phyloP scores from a whole-genome alignment of 257 asterid species.

The Linaria vulgaris region DNA sequence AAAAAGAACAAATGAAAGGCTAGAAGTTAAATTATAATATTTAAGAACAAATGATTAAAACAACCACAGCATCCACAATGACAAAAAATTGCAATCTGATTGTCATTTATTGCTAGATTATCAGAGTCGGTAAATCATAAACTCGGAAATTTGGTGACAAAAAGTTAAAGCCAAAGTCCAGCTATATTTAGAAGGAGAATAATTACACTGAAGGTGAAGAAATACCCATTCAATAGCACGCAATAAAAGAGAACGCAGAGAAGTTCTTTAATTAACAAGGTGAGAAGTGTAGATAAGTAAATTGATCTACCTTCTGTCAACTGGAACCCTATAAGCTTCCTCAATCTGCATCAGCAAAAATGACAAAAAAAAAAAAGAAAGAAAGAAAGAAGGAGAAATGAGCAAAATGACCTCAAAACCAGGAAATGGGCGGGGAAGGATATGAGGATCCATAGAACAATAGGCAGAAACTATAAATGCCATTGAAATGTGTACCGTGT shows the following conservation, averaged over 20 bases:
- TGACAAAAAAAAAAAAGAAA: no score
- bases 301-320: slow-evolving; percentile 34
- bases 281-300: no score
- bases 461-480: background rate
- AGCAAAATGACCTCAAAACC: slow-evolving; percentile 17
- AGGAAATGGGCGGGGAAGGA: background rate
- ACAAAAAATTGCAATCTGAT: background rate
- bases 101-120: background rate
- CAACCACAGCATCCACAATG: slow-evolving; percentile 11
- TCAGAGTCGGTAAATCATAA: slow-evolving; percentile 9
- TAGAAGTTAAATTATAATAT: background rate
- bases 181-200: slow-evolving; percentile 8
- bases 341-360: slow-evolving; percentile 30
- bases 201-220: slow-evolving; percentile 2
- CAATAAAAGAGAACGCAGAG: background rate
- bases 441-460: slow-evolving; percentile 1
- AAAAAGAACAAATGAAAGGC: background rate
- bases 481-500: slow-evolving; percentile 6
- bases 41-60: slow-evolving; percentile 6
- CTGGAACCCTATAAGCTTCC: slow-evolving; percentile 25
- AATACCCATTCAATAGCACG: slow-evolving; percentile 14
- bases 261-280: background rate
- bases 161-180: background rate
- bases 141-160: slow-evolving; percentile 18
- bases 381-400: slow-evolving; percentile 3